phyloP scores from a whole-genome alignment of 2,329 filamentous ascomycete species.

The Clonostachys solani region DNA sequence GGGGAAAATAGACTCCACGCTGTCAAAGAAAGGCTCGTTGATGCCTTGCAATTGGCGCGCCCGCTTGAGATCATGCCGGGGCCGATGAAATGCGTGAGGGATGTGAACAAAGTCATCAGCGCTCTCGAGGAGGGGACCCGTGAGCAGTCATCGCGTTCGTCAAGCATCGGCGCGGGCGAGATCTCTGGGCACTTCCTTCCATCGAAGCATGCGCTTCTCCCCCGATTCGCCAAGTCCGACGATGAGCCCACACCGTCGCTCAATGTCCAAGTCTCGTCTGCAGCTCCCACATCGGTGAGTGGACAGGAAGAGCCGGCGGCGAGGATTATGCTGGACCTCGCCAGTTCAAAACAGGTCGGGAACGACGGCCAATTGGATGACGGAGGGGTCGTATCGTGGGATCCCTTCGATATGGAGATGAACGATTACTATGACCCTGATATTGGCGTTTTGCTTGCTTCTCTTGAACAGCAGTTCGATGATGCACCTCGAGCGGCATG shows the following conservation, averaged over 20 bases:
- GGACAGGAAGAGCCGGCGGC: background rate
- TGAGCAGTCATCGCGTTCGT: too few relatives aligned
- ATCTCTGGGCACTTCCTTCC: too few relatives aligned
- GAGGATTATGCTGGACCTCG: background rate
- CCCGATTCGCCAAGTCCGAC: background rate
- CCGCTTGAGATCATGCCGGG: too few relatives aligned
- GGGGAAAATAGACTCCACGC: background rate
- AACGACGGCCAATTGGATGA: background rate
- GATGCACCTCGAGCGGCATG: too few relatives aligned
- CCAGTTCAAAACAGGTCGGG: background rate
- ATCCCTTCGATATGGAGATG: constrained; percentile 3
- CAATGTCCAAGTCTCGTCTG: constrained; percentile 2
- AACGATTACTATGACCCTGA: constrained; percentile 2
- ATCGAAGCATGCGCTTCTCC: too few relatives aligned
- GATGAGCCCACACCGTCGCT: constrained; percentile 4
- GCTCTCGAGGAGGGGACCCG: too few relatives aligned
- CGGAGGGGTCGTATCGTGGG: background rate
- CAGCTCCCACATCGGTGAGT: constrained; percentile 2
- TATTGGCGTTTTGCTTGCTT: background rate
- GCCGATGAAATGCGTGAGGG: too few relatives aligned
- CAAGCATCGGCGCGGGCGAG: too few relatives aligned
- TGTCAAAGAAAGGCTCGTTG: too few relatives aligned
- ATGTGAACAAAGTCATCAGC: too few relatives aligned
- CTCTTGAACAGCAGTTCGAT: background rate
- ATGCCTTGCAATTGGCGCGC: too few relatives aligned